Evolutionary conservation across 208 protist genomes (phyloP).

Genomic region (Polymyxa betae): DNA sequence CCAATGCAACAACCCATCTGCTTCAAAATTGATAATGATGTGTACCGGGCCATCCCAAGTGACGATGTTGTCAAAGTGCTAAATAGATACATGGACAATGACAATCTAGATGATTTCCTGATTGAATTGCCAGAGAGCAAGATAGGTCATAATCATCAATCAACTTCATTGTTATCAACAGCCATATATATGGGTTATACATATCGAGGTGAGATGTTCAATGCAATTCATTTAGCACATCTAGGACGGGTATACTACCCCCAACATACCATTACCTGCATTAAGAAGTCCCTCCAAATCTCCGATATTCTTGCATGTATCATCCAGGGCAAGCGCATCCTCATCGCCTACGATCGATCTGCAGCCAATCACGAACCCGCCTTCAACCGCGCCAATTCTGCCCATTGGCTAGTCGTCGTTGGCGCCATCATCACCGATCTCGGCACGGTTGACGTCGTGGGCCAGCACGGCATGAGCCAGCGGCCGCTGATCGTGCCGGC

Average conservation of each 20-base stretch:
- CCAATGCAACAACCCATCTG: not conserved
- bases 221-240: slow-evolving; percentile 1
- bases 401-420: not conserved
- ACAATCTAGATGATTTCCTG: too few species aligned
- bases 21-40: not conserved
- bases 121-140: too few species aligned
- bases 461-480: not conserved
- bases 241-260: not conserved
- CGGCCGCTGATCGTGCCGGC: not conserved
- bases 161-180: not conserved
- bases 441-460: not conserved
- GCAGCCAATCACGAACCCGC: not conserved
- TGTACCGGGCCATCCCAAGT: not conserved
- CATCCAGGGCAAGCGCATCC: not conserved
- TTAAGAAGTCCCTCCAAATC: too few species aligned
- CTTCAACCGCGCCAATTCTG: not conserved
- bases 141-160: not conserved
- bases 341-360: slow-evolving; percentile 12
- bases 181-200: not conserved
- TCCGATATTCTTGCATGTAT: slow-evolving; percentile 12
- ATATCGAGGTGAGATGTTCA: not conserved
- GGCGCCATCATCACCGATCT: not conserved
- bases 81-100: not conserved
- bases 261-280: not conserved
- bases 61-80: not conserved